These are phyloP conservation scores for Trichoderma sp. DNA, from an alignment of 2,329 filamentous ascomycete species.

Conservation along the genomic window DNA sequence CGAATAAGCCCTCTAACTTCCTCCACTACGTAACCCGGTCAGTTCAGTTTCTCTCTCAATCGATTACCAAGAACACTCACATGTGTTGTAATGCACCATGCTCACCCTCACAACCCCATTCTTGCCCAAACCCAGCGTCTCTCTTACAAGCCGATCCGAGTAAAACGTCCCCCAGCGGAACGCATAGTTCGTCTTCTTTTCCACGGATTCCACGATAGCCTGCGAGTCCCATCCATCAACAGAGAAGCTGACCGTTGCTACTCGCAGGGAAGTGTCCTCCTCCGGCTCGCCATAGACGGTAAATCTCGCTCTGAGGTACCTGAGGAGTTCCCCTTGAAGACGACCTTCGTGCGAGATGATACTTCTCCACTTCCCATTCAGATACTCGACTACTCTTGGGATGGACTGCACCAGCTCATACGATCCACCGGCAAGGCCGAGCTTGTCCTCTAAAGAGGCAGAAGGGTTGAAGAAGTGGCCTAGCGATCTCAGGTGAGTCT, in stretches of 20 bases:
- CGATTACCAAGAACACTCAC: conserved; percentile 45
- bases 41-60: conserved; percentile 26
- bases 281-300: conserved; percentile 61
- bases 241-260: conserved; percentile 69
- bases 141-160: conserved; percentile 62
- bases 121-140: conserved; percentile 58
- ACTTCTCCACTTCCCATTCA: conserved; percentile 55
- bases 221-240: conserved; percentile 59
- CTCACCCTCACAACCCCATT: conserved; percentile 70
- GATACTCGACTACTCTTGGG: conserved; percentile 63
- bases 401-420: conserved; percentile 71
- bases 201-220: conserved; percentile 63
- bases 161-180: conserved; percentile 72
- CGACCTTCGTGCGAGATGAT: conserved; percentile 62
- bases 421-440: conserved; percentile 68
- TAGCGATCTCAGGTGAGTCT: conserved; percentile 56
- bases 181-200: conserved; percentile 60
- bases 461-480: conserved; percentile 70
- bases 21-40: conserved; percentile 47
- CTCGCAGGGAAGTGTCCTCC: conserved; percentile 51
- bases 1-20: conserved; percentile 58
- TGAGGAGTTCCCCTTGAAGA: conserved; percentile 61
- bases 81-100: conserved; percentile 72
- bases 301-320: conserved; percentile 58
- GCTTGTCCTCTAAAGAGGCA: conserved; percentile 64